phyloP scores from a whole-genome alignment of 305 asterid genomes.

The Fraxinus sp. region DNA sequence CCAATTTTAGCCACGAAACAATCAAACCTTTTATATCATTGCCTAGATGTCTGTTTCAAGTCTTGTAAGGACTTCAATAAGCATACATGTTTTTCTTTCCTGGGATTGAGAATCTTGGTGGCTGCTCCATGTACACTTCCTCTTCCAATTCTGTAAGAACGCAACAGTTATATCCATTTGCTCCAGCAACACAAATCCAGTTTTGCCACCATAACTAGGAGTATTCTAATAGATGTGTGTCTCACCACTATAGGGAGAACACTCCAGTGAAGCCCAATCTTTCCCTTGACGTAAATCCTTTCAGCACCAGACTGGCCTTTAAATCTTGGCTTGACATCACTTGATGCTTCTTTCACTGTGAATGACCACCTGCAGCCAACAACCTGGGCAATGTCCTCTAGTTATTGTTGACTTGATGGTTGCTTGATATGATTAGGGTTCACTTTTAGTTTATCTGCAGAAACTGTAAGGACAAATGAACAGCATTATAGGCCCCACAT shows the following conservation, averaged over 20 bases:
- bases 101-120: neutral
- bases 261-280: neutral
- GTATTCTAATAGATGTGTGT: neutral
- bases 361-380: neutral
- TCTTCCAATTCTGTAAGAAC: neutral
- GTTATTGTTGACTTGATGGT: neutral
- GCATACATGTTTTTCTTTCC: too few relatives aligned
- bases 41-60: too few relatives aligned
- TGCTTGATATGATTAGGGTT: neutral
- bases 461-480: neutral
- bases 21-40: too few relatives aligned
- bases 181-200: neutral
- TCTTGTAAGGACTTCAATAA: too few relatives aligned
- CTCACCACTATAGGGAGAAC: neutral
- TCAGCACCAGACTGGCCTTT: neutral
- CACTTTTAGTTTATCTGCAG: neutral
- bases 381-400: neutral
- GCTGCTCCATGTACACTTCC: neutral
- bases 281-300: neutral
- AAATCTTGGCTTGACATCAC: neutral
- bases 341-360: neutral
- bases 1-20: too few relatives aligned
- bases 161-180: neutral
- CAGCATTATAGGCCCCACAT: neutral
- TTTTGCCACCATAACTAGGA: neutral